These are phyloP conservation scores for Crinitomyces ghanaensis DNA, from an alignment of 805 yeast species.

Conservation along the genomic window DNA sequence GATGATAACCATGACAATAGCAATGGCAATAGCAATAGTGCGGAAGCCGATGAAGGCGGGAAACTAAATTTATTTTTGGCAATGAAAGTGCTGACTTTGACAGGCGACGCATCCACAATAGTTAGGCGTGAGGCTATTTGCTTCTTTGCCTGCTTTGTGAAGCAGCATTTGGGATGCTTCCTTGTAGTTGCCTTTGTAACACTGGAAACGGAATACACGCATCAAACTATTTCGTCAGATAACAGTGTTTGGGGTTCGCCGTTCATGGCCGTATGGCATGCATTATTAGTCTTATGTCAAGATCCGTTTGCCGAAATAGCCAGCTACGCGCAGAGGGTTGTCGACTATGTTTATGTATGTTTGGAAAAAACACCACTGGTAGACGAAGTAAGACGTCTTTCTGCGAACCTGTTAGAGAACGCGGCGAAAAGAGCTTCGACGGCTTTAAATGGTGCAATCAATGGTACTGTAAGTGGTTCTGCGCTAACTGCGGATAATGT, in stretches of 20 bases:
- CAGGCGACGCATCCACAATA: slow-evolving; percentile 81
- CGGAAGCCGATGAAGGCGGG: slow-evolving; percentile 30
- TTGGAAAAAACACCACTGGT: slow-evolving; percentile 57
- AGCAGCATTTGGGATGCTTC: slow-evolving; percentile 60
- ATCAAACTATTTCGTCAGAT: slow-evolving; percentile 52
- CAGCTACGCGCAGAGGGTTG: slow-evolving; percentile 56
- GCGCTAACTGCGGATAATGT: too few relatives aligned
- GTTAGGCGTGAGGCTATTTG: slow-evolving; percentile 78
- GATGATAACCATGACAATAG: background rate
- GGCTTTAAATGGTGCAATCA: too few relatives aligned
- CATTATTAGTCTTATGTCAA: slow-evolving; percentile 63
- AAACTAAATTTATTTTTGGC: slow-evolving; percentile 51
- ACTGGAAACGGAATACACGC: slow-evolving; percentile 65
- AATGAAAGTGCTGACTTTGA: slow-evolving; percentile 49
- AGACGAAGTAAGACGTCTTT: slow-evolving; percentile 45
- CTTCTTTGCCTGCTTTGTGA: slow-evolving; percentile 63
- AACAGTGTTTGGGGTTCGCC: slow-evolving; percentile 49
- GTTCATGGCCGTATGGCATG: slow-evolving; percentile 80
- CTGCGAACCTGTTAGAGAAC: too few relatives aligned
- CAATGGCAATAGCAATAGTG: background rate
- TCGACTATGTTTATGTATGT: slow-evolving; percentile 58
- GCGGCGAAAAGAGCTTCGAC: too few relatives aligned
- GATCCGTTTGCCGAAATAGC: slow-evolving; percentile 83
- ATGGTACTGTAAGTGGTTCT: too few relatives aligned
- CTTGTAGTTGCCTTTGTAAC: slow-evolving; percentile 80